Percentiles rank a stretch among this genome's conserved stretches.
Evolutionary conservation across 441 rosid species (phyloP).

Genomic region (Isatis lusitanica): DNA sequence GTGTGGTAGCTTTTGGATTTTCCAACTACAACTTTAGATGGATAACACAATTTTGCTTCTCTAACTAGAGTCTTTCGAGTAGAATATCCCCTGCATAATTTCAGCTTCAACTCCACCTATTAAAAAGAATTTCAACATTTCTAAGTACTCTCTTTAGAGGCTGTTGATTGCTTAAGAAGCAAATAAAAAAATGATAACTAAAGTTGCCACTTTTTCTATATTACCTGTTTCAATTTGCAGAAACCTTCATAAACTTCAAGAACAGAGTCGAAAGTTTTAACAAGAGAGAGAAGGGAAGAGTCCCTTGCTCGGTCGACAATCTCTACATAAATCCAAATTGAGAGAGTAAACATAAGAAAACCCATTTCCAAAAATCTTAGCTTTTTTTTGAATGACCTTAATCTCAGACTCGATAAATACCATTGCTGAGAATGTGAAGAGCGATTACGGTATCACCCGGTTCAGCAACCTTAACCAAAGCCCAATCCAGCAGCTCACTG

Average conservation of each 20-base stretch:
- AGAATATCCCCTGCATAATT: conserved; percentile 56
- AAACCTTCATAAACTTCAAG: conserved; percentile 69
- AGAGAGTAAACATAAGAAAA: conserved; percentile 9
- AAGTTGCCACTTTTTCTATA: background rate
- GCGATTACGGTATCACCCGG: conserved; percentile 68
- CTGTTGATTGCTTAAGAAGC: background rate
- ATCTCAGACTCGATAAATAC: conserved; percentile 28
- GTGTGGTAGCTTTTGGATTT: conserved; percentile 41
- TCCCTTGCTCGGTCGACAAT: conserved; percentile 65
- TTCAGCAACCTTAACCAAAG: conserved; percentile 69
- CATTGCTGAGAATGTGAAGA: conserved; percentile 61
- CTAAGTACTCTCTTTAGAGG: background rate
- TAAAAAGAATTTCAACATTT: background rate
- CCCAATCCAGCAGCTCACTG: conserved; percentile 67
- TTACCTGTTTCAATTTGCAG: conserved; percentile 71
- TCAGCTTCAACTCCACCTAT: conserved; percentile 76
- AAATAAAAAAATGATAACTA: background rate
- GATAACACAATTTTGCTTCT: conserved; percentile 55
- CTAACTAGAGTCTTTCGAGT: conserved; percentile 48
- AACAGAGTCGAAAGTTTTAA: conserved; percentile 57
- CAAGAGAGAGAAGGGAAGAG: conserved; percentile 58
- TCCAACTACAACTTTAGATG: conserved; percentile 61
- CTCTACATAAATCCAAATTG: conserved; percentile 44
- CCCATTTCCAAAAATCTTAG: conserved; percentile 10
- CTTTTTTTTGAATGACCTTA: background rate